A percentile compares a stretch with the other conserved stretches of the same genome.
These are phyloP conservation scores for Colletotrichum liaoningense DNA, from an alignment of 2,329 filamentous ascomycete species.

Conservation along the genomic window DNA sequence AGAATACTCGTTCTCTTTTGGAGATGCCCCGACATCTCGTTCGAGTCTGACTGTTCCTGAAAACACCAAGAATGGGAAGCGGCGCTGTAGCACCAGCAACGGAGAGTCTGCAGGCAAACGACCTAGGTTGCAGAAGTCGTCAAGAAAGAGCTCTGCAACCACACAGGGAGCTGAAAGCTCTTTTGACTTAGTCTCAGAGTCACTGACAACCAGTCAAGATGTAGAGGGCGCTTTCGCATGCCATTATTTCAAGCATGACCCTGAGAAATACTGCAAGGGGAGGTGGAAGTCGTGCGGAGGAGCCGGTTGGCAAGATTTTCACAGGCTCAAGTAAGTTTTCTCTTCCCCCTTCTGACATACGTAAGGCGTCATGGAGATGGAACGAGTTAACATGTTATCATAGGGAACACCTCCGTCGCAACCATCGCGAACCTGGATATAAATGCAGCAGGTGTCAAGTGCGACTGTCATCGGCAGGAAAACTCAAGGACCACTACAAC, in stretches of 20 bases:
- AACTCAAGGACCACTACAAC: neutral
- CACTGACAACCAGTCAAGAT: neutral
- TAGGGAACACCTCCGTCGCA: neutral
- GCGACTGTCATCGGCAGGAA: neutral
- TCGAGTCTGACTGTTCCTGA: neutral
- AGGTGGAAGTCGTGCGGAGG: conserved; percentile 1
- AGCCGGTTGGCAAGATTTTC: neutral
- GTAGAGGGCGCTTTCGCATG: neutral
- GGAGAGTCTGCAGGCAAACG: neutral
- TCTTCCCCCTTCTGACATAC: neutral
- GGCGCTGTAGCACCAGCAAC: neutral
- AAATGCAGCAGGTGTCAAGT: neutral
- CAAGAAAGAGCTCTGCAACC: neutral
- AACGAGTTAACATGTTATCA: neutral
- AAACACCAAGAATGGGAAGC: neutral
- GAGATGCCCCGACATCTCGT: neutral
- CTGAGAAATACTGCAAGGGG: neutral
- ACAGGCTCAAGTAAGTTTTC: conserved; percentile 10
- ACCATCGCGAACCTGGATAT: neutral
- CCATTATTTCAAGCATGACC: conserved; percentile 2
- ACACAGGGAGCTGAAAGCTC: neutral
- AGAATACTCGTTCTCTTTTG: neutral
- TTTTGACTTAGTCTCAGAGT: neutral
- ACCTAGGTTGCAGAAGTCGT: neutral
- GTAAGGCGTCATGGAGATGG: too few species aligned